A percentile compares a stretch with the other conserved stretches of the same genome.
Conservation (phyloP, 306 rosid species). For the Inga laurina region DNA sequence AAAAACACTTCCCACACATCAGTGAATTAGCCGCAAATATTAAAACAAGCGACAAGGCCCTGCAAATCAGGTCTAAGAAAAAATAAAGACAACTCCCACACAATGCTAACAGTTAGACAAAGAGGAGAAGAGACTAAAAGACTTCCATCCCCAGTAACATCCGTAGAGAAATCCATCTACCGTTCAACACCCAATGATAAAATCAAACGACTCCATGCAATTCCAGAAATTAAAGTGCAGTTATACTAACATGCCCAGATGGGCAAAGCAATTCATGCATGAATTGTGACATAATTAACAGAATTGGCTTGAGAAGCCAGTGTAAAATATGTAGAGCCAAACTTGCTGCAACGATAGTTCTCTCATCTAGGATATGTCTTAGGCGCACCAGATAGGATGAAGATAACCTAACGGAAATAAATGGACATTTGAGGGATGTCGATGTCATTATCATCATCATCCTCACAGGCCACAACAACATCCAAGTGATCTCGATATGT, state of each 20-base stretch:
- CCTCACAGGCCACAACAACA: conserved; percentile 95
- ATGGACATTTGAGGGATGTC: conserved; percentile 88
- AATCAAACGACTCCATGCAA: neutral
- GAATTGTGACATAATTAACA: conserved; percentile 22
- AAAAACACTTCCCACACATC: neutral
- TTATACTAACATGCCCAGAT: neutral
- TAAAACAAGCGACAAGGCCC: neutral
- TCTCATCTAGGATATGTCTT: conserved; percentile 32
- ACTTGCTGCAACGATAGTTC: conserved; percentile 28
- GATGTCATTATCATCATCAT: conserved; percentile 84
- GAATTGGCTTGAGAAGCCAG: conserved; percentile 26
- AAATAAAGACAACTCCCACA: neutral
- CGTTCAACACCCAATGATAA: neutral
- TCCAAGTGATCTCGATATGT: conserved; percentile 76
- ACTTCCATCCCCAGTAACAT: neutral
- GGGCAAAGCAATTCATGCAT: conserved; percentile 27
- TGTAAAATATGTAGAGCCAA: conserved; percentile 11
- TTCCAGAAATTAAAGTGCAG: neutral
- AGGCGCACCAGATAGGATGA: conserved; percentile 28
- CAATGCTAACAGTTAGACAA: neutral
- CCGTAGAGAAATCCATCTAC: neutral
- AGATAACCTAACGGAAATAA: conserved; percentile 70
- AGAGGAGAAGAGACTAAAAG: neutral
- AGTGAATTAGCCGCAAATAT: neutral
- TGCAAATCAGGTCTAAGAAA: neutral